Evolutionary conservation across 257 asterid genomes (phyloP).

Genomic region (Fraxinus americana): DNA sequence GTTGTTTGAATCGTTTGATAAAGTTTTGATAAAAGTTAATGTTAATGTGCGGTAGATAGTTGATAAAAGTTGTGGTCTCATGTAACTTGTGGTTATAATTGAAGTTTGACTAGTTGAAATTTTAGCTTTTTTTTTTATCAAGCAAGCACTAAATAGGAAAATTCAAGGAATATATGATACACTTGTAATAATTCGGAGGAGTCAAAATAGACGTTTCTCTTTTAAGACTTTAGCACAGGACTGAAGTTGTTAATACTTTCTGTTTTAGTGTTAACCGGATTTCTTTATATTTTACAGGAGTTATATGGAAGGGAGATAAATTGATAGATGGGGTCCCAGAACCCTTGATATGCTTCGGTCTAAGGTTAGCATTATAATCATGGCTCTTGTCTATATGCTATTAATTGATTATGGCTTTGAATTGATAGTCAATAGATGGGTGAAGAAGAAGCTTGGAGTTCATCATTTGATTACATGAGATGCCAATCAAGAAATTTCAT

Average conservation of each 20-base stretch:
- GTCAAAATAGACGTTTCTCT: slow-evolving; percentile 6
- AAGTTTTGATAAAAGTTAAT: too few species aligned
- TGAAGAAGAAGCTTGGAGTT: slow-evolving; percentile 19
- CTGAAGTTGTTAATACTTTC: neutral
- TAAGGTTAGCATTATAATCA: slow-evolving; percentile 53
- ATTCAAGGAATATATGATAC: neutral
- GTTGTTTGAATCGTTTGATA: too few species aligned
- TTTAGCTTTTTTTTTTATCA: too few species aligned
- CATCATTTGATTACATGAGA: neutral
- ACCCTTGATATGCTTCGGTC: slow-evolving; percentile 93
- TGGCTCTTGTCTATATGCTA: neutral
- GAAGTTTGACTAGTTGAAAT: too few species aligned
- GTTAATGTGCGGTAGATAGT: too few species aligned
- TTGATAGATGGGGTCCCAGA: slow-evolving; percentile 93
- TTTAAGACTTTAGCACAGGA: neutral
- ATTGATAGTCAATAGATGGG: slow-evolving; percentile 10
- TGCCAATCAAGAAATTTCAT: neutral
- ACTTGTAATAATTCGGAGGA: slow-evolving; percentile 2
- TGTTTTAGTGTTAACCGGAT: neutral
- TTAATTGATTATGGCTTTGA: neutral
- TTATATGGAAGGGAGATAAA: slow-evolving; percentile 96
- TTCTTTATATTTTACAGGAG: slow-evolving; percentile 59
- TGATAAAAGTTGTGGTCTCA: too few species aligned
- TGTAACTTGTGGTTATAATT: too few species aligned
- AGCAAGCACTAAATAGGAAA: neutral